Conservation (phyloP, 2,329 filamentous ascomycete genomes). For the Stagonosporopsis tanaceti region DNA sequence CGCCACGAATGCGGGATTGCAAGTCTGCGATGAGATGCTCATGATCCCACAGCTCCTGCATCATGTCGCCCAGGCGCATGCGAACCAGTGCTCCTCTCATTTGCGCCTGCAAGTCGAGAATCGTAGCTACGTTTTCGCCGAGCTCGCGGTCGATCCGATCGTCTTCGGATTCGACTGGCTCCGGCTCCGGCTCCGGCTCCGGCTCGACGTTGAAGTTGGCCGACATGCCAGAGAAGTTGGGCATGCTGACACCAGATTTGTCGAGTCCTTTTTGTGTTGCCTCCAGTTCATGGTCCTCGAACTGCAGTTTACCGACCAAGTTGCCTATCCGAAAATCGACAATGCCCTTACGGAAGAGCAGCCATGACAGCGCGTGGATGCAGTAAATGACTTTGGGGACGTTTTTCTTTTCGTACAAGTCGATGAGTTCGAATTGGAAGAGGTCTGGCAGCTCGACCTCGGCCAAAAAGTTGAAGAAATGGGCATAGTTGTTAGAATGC, state of each 20-base stretch:
- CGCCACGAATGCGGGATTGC: slow-evolving; percentile 86
- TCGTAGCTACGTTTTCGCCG: slow-evolving; percentile 73
- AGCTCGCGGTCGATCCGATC: slow-evolving; percentile 86
- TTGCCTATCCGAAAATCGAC: slow-evolving; percentile 97
- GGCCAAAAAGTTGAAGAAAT: slow-evolving; percentile 93
- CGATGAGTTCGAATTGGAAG: slow-evolving; percentile 95
- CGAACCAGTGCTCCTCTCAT: slow-evolving; percentile 81
- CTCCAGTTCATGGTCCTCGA: slow-evolving; percentile 96
- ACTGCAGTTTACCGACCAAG: slow-evolving; percentile 92
- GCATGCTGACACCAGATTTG: slow-evolving; percentile 94
- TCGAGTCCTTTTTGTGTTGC: slow-evolving; percentile 97
- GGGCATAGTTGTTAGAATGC: slow-evolving; percentile 96
- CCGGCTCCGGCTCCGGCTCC: slow-evolving; percentile 70
- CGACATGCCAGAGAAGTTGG: slow-evolving; percentile 96
- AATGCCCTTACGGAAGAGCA: slow-evolving; percentile 94
- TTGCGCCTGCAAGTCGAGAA: slow-evolving; percentile 86
- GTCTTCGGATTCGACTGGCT: slow-evolving; percentile 83
- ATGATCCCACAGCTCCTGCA: slow-evolving; percentile 89
- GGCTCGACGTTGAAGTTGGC: slow-evolving; percentile 92
- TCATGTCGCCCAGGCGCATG: slow-evolving; percentile 77
- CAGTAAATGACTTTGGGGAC: slow-evolving; percentile 99
- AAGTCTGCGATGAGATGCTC: slow-evolving; percentile 82
- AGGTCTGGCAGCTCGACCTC: slow-evolving; percentile 92
- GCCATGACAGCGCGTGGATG: slow-evolving; percentile 95
- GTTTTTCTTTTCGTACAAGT: slow-evolving; percentile 99